Evolutionary conservation across 2,329 filamentous ascomycete genomes (phyloP).

Genomic region (Tympanopsis confertula): DNA sequence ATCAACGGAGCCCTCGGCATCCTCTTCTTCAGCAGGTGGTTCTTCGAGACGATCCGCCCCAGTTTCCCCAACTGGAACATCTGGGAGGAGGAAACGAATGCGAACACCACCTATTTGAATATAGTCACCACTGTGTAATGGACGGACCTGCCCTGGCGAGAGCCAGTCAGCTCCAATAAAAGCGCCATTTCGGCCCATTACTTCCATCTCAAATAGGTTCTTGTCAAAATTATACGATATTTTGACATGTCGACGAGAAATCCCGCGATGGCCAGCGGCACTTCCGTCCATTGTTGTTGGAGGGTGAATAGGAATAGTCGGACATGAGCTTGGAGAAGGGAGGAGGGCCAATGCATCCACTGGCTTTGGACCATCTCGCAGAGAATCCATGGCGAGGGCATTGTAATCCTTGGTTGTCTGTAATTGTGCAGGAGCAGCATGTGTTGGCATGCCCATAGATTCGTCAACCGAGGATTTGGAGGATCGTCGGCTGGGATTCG

Average conservation of each 20-base stretch:
- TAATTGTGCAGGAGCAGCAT: constrained; percentile 21
- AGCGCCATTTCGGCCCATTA: constrained; percentile 45
- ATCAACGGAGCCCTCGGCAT: background rate
- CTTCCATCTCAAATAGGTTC: constrained; percentile 42
- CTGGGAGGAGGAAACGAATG: constrained; percentile 42
- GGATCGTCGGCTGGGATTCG: constrained; percentile 30
- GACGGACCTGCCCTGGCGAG: constrained; percentile 28
- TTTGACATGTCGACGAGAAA: constrained; percentile 49
- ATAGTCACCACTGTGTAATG: constrained; percentile 41
- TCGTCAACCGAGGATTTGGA: constrained; percentile 33
- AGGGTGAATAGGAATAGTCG: constrained; percentile 48
- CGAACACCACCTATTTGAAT: constrained; percentile 47
- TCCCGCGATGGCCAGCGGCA: constrained; percentile 39
- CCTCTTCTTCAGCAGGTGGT: constrained; percentile 14
- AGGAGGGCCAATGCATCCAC: constrained; percentile 31
- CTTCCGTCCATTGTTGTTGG: constrained; percentile 28
- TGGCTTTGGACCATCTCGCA: constrained; percentile 23
- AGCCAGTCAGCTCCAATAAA: constrained; percentile 39
- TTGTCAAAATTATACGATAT: constrained; percentile 47
- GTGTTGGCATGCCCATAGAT: constrained; percentile 11
- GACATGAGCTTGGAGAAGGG: constrained; percentile 37
- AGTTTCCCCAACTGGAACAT: constrained; percentile 30
- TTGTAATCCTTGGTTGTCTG: constrained; percentile 28
- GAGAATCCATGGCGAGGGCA: constrained; percentile 28
- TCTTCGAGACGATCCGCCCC: constrained; percentile 31